Evolutionary conservation across 1,284 basidiomycete species (phyloP), one percentile per base, ranked within the genome.

Genomic region (Irpex lacteus): DNA sequence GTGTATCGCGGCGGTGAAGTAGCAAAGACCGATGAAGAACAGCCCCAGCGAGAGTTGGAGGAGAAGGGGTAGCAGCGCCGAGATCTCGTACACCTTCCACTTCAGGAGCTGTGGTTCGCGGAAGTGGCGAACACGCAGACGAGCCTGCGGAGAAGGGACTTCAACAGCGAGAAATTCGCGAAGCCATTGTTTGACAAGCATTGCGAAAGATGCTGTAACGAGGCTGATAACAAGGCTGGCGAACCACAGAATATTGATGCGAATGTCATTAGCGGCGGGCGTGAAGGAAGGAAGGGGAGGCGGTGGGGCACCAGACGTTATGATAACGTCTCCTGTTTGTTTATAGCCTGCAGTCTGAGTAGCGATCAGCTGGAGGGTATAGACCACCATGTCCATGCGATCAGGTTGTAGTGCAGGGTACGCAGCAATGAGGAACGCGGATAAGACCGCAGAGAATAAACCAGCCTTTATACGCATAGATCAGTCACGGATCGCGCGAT

Each of bases 161-260:
- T 61, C 60, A 5, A 19, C 15, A 19, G 60, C 60, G 19, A 61
- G 60, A 15, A 55, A 61, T 21, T 61, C 60, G 1, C 60, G 52
- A 5, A 61, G 60, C 60, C 60, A 61, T 18, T 54, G 52, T 21
- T 61, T 61, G 36, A 61, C 60, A 19, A 61, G 53, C 37, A 61
- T 61, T 3, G 52, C 52, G 15, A 61, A 26, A 5, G 60, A 61
- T 32, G 60, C 60, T 1, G 50, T 61, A 26, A 53, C 53, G 5
- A 61, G 38, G 53, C 60, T 61, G 5, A 55, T 4, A 5, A 61
- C 26, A 8, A 61, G 53, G 37, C 60, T 61, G 4, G 60, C 60
- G 40, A 61, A 61, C 60, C 60, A 61, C 4, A 61, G 52, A 8
- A 19, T 38, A 26, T 61, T 61, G 36, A 61, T 53, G 4, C 60